These are phyloP conservation scores for Daucus carota DNA, from an alignment of 129 eudicot species.

Conservation along the genomic window DH1_v3.0 NC_030387.2:37070001-37070500, in stretches of 20 bases:
- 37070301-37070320: neutral
- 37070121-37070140: too few relatives aligned
- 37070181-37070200: neutral
- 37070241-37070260: neutral
- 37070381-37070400: slow-evolving; percentile 18
- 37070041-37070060: too few relatives aligned
- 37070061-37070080: too few relatives aligned
- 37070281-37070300: neutral
- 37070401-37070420: slow-evolving; percentile 27
- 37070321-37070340: neutral
- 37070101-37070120: too few relatives aligned
- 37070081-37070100: too few relatives aligned
- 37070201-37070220: neutral
- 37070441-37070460: slow-evolving; percentile 39
- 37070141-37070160: neutral
- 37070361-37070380: slow-evolving; percentile 20
- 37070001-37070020: too few relatives aligned
- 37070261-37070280: neutral
- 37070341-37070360: slow-evolving; percentile 13
- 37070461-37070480: slow-evolving; percentile 49
- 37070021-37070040: too few relatives aligned
- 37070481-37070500: slow-evolving; percentile 53
- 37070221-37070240: neutral
- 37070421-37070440: slow-evolving; percentile 25
- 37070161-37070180: neutral